These are phyloP conservation scores for Termitomyces sp. DNA, from an alignment of 768 basidiomycete genomes.

Conservation along the genomic window DNA sequence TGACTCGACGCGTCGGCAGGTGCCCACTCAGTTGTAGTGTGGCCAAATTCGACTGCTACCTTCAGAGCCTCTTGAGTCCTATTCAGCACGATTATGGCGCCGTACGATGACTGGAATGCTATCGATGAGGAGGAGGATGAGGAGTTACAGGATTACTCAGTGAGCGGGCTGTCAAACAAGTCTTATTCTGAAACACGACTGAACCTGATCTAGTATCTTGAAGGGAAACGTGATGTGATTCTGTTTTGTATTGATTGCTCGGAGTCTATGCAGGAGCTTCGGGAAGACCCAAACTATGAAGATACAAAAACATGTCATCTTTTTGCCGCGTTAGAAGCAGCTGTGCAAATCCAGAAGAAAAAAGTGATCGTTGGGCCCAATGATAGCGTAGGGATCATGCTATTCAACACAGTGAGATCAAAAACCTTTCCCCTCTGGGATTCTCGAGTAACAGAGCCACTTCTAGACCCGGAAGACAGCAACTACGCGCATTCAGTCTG, in stretches of 20 bases:
- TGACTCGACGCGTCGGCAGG: conserved; percentile 17
- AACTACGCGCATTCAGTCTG: conserved; percentile 32
- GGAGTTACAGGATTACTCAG: conserved; percentile 70
- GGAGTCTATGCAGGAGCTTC: conserved; percentile 76
- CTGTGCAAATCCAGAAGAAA: conserved; percentile 83
- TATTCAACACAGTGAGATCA: conserved; percentile 85
- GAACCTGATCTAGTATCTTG: conserved; percentile 47
- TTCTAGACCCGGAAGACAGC: conserved; percentile 41
- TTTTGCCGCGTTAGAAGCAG: conserved; percentile 75
- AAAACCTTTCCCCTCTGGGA: not conserved
- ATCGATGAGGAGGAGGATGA: conserved; percentile 81
- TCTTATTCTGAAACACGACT: not conserved
- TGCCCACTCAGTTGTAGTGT: not conserved
- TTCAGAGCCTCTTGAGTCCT: not conserved
- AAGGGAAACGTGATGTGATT: conserved; percentile 80
- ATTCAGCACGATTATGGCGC: conserved; percentile 36
- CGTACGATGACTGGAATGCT: conserved; percentile 79
- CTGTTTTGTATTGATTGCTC: conserved; percentile 97
- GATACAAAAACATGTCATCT: conserved; percentile 72
- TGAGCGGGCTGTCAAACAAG: conserved; percentile 29
- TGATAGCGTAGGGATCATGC: conserved; percentile 84
- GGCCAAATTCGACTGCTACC: not conserved
- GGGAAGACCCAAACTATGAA: conserved; percentile 63
- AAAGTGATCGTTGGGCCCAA: conserved; percentile 88
- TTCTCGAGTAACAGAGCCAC: conserved; percentile 1